These are phyloP conservation scores for Gossypium rotundifolium DNA, from an alignment of 345 rosid species.

Conservation along the genomic window DNA sequence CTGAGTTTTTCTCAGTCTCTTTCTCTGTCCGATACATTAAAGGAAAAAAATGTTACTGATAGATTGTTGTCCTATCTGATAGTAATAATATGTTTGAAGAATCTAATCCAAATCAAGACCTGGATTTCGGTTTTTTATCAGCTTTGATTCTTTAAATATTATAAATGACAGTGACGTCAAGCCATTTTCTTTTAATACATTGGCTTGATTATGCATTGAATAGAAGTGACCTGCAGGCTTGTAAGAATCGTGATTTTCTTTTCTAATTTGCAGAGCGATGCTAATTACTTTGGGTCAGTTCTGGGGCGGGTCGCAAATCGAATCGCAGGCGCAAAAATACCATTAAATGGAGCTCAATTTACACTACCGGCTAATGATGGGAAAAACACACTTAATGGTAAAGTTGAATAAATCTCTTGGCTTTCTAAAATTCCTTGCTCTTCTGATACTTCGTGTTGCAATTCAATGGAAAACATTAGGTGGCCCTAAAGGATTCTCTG, in stretches of 20 bases:
- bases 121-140: neutral
- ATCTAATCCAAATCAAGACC: neutral
- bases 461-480: slow-evolving; percentile 29
- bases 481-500: slow-evolving; percentile 61
- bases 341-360: slow-evolving; percentile 48
- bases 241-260: neutral
- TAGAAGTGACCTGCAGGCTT: neutral
- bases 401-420: neutral
- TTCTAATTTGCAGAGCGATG: slow-evolving; percentile 43
- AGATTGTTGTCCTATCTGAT: neutral
- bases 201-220: neutral
- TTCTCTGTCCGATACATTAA: neutral
- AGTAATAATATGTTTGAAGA: neutral
- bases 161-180: neutral
- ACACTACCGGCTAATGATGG: slow-evolving; percentile 62
- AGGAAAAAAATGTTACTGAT: neutral
- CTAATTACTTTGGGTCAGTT: slow-evolving; percentile 68
- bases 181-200: neutral
- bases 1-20: neutral
- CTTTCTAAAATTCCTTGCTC: neutral
- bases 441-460: neutral
- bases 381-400: slow-evolving; percentile 76
- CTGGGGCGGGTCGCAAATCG: slow-evolving; percentile 90
- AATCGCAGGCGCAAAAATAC: slow-evolving; percentile 55
- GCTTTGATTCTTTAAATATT: neutral